phyloP scores from a whole-genome alignment of 345 rosid species.

The Laguncularia racemosa region DNA sequence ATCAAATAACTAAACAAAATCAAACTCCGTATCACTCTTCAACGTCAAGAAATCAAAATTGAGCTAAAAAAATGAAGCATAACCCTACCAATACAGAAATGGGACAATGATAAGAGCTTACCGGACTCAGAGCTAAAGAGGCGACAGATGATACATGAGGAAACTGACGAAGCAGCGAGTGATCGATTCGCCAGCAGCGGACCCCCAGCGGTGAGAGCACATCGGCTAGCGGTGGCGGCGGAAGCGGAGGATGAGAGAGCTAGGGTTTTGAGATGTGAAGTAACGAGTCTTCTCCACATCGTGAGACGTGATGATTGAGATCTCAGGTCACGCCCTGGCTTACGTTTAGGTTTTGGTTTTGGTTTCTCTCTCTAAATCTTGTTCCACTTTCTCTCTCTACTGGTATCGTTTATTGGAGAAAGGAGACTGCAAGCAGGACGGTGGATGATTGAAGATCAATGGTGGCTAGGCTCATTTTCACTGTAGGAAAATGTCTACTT shows the following conservation, averaged over 20 bases:
- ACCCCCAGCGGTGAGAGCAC: neutral
- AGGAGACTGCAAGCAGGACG: too few species aligned
- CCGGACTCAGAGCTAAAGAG: conserved; percentile 12
- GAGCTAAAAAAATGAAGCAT: neutral
- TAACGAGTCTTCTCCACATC: conserved; percentile 18
- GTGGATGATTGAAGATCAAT: too few species aligned
- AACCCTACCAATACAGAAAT: neutral
- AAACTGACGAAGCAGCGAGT: conserved; percentile 1
- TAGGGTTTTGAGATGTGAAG: conserved; percentile 20
- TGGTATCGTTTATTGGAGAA: too few species aligned
- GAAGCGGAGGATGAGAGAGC: conserved; percentile 3
- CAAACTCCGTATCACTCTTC: neutral
- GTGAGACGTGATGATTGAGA: neutral
- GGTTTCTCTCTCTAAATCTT: too few species aligned
- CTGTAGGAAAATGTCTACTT: too few species aligned
- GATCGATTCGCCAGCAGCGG: conserved; percentile 2
- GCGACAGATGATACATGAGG: conserved; percentile 3
- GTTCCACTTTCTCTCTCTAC: too few species aligned
- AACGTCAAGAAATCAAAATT: neutral
- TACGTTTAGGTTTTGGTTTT: neutral
- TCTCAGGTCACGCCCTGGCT: conserved; percentile 18
- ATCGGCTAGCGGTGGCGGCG: conserved; percentile 12
- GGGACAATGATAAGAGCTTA: neutral
- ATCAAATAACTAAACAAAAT: too few species aligned
- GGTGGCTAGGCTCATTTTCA: too few species aligned